Conservation (phyloP, 352 stramenopile species). For the Pythium brassicae region DNA sequence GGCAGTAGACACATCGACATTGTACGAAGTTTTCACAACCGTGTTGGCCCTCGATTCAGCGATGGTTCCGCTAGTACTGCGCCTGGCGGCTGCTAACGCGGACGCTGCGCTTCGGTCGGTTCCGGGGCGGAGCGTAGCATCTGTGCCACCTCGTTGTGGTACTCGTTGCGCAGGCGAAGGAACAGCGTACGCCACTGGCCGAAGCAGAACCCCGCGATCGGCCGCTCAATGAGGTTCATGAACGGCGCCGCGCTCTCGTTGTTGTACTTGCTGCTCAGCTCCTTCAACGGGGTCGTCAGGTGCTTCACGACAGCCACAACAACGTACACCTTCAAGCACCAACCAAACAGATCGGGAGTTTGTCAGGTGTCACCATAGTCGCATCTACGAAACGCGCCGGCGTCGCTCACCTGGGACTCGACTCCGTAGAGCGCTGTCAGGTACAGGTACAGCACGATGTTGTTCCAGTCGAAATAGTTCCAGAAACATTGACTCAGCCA, state of each 20-base stretch:
- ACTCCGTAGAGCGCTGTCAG: slow-evolving; percentile 48
- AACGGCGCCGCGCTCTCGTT: slow-evolving; percentile 26
- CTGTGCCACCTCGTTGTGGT: slow-evolving; percentile 32
- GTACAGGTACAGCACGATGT: slow-evolving; percentile 45
- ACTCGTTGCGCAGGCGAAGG: slow-evolving; percentile 39
- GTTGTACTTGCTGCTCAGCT: slow-evolving; percentile 22
- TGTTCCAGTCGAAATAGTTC: slow-evolving; percentile 71
- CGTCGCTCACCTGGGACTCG: slow-evolving; percentile 47
- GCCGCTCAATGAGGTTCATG: slow-evolving; percentile 27
- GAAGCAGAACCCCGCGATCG: slow-evolving; percentile 49
- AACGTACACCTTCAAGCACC: slow-evolving; percentile 37
- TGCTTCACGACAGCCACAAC: slow-evolving; percentile 45
- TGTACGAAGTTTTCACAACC: too few species aligned
- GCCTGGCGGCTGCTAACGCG: too few species aligned
- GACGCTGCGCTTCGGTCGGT: too few species aligned
- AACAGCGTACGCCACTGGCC: slow-evolving; percentile 31
- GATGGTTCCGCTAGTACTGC: neutral
- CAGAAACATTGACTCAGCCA: slow-evolving; percentile 63
- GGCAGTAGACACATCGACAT: too few species aligned
- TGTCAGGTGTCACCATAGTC: neutral
- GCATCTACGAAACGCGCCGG: neutral
- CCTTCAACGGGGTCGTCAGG: slow-evolving; percentile 34
- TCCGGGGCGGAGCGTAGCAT: slow-evolving; percentile 11
- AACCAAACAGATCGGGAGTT: neutral
- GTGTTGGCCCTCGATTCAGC: neutral